These are phyloP conservation scores for Craspedostauros australis DNA, from an alignment of 108 stramenopile species.

Conservation along the genomic window DNA sequence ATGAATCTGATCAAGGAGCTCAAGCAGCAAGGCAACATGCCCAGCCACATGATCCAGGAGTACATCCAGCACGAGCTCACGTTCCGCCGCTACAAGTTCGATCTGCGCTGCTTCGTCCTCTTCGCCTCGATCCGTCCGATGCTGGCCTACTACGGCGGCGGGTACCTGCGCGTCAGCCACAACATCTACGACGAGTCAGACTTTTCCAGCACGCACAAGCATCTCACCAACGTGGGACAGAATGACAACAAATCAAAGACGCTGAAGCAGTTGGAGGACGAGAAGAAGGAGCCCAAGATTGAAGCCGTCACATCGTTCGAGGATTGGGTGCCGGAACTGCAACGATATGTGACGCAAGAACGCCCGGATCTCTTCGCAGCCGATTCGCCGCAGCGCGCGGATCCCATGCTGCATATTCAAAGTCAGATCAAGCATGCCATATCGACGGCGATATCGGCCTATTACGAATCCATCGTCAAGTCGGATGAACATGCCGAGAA, in stretches of 20 bases:
- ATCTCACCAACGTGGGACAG: constrained; percentile 11
- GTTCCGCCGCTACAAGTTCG: constrained; percentile 17
- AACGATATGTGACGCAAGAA: not conserved
- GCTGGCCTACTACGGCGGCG: constrained; percentile 25
- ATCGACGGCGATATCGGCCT: no score
- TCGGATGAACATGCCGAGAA: no score
- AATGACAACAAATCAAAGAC: not conserved
- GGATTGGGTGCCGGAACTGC: not conserved
- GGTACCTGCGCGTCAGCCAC: constrained; percentile 20
- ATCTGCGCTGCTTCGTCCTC: constrained; percentile 18
- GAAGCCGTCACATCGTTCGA: not conserved
- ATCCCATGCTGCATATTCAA: constrained; percentile 22
- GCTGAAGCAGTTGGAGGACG: not conserved
- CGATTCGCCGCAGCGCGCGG: not conserved
- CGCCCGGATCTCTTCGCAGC: not conserved
- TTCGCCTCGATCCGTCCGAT: constrained; percentile 24
- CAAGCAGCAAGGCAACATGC: not conserved
- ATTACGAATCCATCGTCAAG: no score
- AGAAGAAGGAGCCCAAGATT: not conserved
- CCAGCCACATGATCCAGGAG: constrained; percentile 8
- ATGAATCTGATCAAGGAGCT: not conserved
- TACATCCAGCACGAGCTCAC: constrained; percentile 32
- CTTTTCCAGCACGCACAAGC: constrained; percentile 4
- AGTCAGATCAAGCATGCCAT: constrained; percentile 21
- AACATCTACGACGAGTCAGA: constrained; percentile 18